These are phyloP conservation scores for Aristolochia contorta DNA, from an alignment of 164 flowering plant species.

Conservation along the genomic window DNA sequence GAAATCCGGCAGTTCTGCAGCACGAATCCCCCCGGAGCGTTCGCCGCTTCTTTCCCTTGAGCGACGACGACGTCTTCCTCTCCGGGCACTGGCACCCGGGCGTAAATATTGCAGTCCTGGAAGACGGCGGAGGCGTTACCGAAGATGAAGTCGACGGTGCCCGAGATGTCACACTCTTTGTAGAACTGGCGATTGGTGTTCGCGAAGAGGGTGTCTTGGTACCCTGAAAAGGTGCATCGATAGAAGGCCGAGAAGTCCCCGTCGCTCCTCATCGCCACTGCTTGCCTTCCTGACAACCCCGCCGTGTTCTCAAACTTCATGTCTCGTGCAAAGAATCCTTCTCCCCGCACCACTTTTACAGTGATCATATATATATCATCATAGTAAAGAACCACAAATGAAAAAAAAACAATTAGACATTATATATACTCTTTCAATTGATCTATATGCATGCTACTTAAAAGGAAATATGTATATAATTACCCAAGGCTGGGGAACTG, in stretches of 20 bases:
- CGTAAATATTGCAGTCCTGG: conserved; percentile 27
- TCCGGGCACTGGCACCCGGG: conserved; percentile 19
- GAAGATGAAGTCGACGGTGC: conserved; percentile 25
- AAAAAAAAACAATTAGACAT: too few species aligned
- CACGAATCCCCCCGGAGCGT: conserved; percentile 24
- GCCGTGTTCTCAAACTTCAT: conserved; percentile 2
- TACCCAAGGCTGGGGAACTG: not conserved
- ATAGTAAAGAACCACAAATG: too few species aligned
- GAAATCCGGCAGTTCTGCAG: conserved; percentile 27
- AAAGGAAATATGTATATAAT: too few species aligned
- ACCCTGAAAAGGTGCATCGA: conserved; percentile 9
- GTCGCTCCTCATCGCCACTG: not conserved
- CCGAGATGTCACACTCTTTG: conserved; percentile 13
- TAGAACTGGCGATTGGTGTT: conserved; percentile 14
- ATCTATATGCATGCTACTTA: too few species aligned
- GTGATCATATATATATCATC: too few species aligned
- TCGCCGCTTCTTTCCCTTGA: conserved; percentile 22
- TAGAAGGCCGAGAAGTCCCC: not conserved
- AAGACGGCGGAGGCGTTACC: conserved; percentile 28
- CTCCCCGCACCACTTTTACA: too few species aligned
- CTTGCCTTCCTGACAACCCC: not conserved
- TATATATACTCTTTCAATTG: too few species aligned
- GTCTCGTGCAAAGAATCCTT: not conserved
- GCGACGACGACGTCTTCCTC: conserved; percentile 30
- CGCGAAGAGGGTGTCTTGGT: conserved; percentile 1